Conservation (phyloP, 2,329 filamentous ascomycete species). For the Aspergillus sp. region DNA sequence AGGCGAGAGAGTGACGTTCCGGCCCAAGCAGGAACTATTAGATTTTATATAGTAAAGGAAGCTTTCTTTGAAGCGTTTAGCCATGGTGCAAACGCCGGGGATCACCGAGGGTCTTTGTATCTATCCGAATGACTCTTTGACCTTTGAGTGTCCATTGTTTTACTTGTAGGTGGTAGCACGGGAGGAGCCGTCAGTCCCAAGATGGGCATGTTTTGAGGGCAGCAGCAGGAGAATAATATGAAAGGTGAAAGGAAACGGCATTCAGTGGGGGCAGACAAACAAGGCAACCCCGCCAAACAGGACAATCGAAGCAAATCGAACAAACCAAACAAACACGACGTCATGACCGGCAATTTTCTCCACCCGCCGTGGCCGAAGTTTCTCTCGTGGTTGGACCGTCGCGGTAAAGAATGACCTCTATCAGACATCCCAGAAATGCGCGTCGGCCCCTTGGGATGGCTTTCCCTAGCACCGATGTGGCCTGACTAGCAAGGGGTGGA, state of each 20-base stretch:
- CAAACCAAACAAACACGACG: slow-evolving; percentile 20
- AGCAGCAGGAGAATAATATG: too few relatives aligned
- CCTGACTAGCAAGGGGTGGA: background rate
- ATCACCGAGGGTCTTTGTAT: background rate
- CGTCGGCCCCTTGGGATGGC: background rate
- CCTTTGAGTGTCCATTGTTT: background rate
- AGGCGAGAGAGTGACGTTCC: background rate
- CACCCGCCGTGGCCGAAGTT: slow-evolving; percentile 1
- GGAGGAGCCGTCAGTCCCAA: too few relatives aligned
- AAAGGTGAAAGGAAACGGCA: too few relatives aligned
- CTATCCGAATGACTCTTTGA: background rate
- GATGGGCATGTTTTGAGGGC: too few relatives aligned
- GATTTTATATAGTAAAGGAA: background rate
- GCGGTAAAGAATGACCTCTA: background rate
- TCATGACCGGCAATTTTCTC: slow-evolving; percentile 9
- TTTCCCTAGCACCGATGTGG: background rate
- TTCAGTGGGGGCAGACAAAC: slow-evolving; percentile 5
- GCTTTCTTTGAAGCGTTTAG: background rate
- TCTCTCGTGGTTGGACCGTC: slow-evolving; percentile 4
- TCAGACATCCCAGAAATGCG: background rate
- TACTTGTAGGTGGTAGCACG: background rate
- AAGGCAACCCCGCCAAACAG: slow-evolving; percentile 17
- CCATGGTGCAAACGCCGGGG: too few relatives aligned
- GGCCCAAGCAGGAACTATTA: background rate
- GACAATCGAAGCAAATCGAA: slow-evolving; percentile 7